These are phyloP conservation scores for Trypanosoma caninum DNA, from an alignment of 208 protist genomes.

Conservation along the genomic window DNA sequence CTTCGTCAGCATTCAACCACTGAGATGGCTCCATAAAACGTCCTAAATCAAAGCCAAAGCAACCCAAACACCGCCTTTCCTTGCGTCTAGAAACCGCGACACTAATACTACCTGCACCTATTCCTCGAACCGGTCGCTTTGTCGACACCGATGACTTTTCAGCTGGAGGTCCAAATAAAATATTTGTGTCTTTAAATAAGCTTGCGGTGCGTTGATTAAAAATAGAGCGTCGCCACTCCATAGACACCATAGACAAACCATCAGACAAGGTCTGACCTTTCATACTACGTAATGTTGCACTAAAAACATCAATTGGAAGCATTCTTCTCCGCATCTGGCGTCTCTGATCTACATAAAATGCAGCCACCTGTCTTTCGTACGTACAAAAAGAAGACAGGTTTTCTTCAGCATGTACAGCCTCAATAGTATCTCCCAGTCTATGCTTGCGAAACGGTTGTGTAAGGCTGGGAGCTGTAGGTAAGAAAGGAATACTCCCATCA, in stretches of 20 bases:
- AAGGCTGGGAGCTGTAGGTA: too few species aligned
- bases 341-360: conserved; percentile 3
- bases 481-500: too few species aligned
- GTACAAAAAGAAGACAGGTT: neutral
- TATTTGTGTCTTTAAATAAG: neutral
- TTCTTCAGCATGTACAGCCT: neutral
- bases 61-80: neutral
- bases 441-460: too few species aligned
- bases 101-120: conserved; percentile 1
- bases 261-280: neutral
- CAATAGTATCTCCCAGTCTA: too few species aligned
- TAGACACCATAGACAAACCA: neutral
- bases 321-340: neutral
- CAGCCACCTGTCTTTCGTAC: neutral
- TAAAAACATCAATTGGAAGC: neutral
- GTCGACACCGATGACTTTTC: neutral
- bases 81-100: conserved; percentile 1
- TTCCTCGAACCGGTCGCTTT: neutral
- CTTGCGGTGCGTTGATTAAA: conserved; percentile 1
- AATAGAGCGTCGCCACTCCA: neutral
- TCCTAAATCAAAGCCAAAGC: conserved; percentile 12
- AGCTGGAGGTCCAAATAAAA: neutral
- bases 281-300: neutral
- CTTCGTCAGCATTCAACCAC: conserved; percentile 6
- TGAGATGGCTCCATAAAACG: neutral